Evolutionary conservation across 2,329 filamentous ascomycete genomes (phyloP), one percentile per base, ranked within the genome.

Genomic region (Sporothrix pallida): DNA sequence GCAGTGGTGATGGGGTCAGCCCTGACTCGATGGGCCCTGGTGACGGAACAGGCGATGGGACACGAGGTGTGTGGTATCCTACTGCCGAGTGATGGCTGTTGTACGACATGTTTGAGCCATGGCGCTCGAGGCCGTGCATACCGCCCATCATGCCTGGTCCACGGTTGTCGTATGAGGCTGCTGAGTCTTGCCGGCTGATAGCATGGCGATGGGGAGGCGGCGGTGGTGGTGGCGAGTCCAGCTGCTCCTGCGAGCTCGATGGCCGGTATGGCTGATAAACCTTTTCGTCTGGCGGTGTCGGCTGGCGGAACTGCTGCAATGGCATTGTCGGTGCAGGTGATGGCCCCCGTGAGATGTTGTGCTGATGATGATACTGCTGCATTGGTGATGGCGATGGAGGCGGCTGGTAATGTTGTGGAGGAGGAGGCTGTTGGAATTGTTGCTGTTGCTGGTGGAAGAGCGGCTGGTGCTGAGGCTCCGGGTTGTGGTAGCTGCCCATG

Each of bases 1-100:
- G 88, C 2, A 99, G 84, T 0, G 96, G 96, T 2, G 96, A 98
- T 0, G 96, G 96, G 0, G 96, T 99, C 80, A 93, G 84, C 1
- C 90, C 90, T 62, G 87, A 88, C 48, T 86, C 88, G 17, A 52
- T 68, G 54, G 85, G 84, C 63, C 86, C 89, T 1, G 92, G 90
- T 5, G 93, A 94, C 3, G 89, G 91, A 50, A 84, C 86, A 0
- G 92, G 91, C 1, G 92, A 93, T 7, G 86, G 85, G 76, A 81
- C 86, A 75, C 88, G 83, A 1, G 89, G 87, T 0, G 87, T 90
- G 72, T 87, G 83, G 73, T 87, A 86, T 9, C 82, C 83, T 3
- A 78, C 79, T 1, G 10, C 71, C 10, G 70, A 76, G n/a, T 74
- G 44, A 5, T 78, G 79, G 65, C 75, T 76, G 6, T 79, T 79